Conservation (phyloP, 495 filamentous ascomycete species). For the Talaromyces trachyspermus region DNA sequence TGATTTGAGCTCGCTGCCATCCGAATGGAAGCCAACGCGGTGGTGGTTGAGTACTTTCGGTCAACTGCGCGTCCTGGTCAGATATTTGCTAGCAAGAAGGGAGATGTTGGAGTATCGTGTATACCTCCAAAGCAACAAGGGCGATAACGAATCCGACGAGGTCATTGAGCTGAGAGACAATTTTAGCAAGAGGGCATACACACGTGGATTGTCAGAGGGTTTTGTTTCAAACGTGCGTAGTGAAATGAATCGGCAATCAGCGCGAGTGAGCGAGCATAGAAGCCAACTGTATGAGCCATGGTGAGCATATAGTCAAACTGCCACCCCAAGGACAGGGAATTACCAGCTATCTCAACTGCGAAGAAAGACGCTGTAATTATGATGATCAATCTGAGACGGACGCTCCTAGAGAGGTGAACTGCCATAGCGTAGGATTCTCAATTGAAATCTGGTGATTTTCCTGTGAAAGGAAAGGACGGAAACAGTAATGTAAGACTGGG, state of each 20-base stretch:
- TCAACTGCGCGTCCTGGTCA: too few relatives aligned
- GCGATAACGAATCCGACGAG: slow-evolving; percentile 80
- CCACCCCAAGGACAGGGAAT: too few relatives aligned
- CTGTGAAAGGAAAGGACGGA: too few relatives aligned
- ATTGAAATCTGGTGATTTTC: too few relatives aligned
- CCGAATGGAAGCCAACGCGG: not conserved
- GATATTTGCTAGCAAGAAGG: not conserved
- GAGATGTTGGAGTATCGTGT: slow-evolving; percentile 30
- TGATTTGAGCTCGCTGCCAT: not conserved
- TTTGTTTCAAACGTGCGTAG: slow-evolving; percentile 45
- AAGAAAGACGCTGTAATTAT: slow-evolving; percentile 2
- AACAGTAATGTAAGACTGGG: too few relatives aligned
- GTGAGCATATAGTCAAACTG: too few relatives aligned
- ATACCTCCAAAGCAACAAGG: slow-evolving; percentile 72
- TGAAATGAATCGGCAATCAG: slow-evolving; percentile 93
- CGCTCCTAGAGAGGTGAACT: not conserved
- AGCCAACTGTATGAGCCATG: slow-evolving; percentile 52
- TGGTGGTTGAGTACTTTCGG: not conserved
- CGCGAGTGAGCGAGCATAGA: slow-evolving; percentile 75
- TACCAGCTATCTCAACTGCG: not conserved
- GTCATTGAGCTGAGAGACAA: slow-evolving; percentile 65
- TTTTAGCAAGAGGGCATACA: not conserved
- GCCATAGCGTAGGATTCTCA: not conserved
- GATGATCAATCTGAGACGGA: not conserved
- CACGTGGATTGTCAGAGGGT: slow-evolving; percentile 28